Percentiles rank a stretch among this genome's conserved stretches.
Evolutionary conservation across 2,329 filamentous ascomycete genomes (phyloP).

Genomic region (Tolypocladium guangdongense): DNA sequence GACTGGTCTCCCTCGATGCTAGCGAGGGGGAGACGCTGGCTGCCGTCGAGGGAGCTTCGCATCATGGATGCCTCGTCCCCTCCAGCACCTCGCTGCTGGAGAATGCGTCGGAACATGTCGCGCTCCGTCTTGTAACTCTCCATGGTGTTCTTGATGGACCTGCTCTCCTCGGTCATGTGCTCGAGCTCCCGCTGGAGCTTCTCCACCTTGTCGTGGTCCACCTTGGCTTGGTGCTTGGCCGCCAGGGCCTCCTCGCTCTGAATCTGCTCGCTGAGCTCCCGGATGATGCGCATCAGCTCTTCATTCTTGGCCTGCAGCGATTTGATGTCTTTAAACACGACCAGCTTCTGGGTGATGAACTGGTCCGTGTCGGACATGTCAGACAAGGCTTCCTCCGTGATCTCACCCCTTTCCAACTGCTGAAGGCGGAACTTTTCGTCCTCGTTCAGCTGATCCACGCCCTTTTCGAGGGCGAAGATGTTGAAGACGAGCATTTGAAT

Average conservation of each 20-base stretch:
- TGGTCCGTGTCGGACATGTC: conserved; percentile 77
- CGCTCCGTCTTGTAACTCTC: conserved; percentile 93
- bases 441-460: conserved; percentile 56
- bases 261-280: conserved; percentile 77
- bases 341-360: conserved; percentile 82
- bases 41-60: conserved; percentile 57
- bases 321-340: conserved; percentile 74
- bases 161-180: conserved; percentile 72
- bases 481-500: conserved; percentile 86
- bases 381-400: conserved; percentile 57
- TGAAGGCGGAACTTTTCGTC: conserved; percentile 69
- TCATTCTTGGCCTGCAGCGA: conserved; percentile 84
- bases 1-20: conserved; percentile 50
- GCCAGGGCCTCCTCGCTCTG: conserved; percentile 79
- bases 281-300: conserved; percentile 70
- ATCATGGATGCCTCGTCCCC: conserved; percentile 58
- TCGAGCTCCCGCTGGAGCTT: conserved; percentile 61
- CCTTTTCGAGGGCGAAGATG: conserved; percentile 70
- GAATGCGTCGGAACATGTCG: conserved; percentile 93
- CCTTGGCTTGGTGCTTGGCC: conserved; percentile 49
- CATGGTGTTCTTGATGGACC: conserved; percentile 69
- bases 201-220: conserved; percentile 62
- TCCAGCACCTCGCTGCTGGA: conserved; percentile 57
- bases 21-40: conserved; percentile 39
- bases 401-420: conserved; percentile 64